phyloP scores from a whole-genome alignment of 1,139 yeast genomes.

The Taiozyma sp. region DNA sequence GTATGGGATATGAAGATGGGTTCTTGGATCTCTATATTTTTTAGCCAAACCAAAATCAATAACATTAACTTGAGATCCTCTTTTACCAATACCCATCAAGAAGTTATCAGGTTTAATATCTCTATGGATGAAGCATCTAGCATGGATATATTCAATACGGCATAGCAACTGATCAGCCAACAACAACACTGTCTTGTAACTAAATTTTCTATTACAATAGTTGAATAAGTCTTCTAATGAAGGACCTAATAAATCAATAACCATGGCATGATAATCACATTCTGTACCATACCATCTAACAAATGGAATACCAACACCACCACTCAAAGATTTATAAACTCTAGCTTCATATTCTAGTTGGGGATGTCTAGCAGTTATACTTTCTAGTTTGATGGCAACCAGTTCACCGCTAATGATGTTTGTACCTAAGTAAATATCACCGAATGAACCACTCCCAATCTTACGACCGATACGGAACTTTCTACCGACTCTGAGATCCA shows the following conservation, averaged over 20 bases:
- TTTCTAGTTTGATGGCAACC: constrained; percentile 93
- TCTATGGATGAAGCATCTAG: constrained; percentile 88
- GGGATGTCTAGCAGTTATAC: constrained; percentile 89
- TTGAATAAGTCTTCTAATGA: constrained; percentile 93
- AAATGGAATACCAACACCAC: constrained; percentile 97
- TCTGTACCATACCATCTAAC: constrained; percentile 98
- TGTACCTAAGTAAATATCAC: constrained; percentile 91
- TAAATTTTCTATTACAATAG: constrained; percentile 90
- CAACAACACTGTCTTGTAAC: constrained; percentile 86
- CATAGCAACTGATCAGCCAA: constrained; percentile 93
- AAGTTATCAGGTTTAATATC: constrained; percentile 95
- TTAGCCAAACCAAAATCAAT: constrained; percentile 98
- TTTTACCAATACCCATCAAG: constrained; percentile 92
- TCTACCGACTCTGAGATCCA: constrained; percentile 89
- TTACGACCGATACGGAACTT: constrained; percentile 93
- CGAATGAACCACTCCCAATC: constrained; percentile 96
- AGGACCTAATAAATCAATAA: constrained; percentile 92
- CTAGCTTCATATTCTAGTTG: constrained; percentile 96
- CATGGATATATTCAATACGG: constrained; percentile 92
- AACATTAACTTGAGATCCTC: constrained; percentile 92
- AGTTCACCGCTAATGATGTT: constrained; percentile 95
- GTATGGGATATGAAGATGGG: constrained; percentile 93
- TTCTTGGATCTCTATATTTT: constrained; percentile 91
- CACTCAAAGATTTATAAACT: constrained; percentile 89
- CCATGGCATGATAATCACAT: constrained; percentile 95